These are phyloP conservation scores for Citrus maxima DNA, from an alignment of 345 rosid genomes.

Conservation along the genomic window DNA sequence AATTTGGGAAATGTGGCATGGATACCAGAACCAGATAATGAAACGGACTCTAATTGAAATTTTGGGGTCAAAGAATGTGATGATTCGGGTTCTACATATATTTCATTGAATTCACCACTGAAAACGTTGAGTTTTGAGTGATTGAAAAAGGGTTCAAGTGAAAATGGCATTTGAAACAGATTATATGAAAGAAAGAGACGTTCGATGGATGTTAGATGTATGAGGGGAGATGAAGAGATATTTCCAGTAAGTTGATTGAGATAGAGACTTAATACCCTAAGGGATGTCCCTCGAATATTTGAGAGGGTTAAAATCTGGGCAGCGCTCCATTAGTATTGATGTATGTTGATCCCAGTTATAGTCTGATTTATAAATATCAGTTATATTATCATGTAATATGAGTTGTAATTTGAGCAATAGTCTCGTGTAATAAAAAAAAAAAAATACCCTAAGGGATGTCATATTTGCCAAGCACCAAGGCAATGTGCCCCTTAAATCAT, in stretches of 20 bases:
- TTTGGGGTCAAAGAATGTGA: background rate
- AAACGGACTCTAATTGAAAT: background rate
- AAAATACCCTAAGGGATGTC: background rate
- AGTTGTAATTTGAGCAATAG: too few species aligned
- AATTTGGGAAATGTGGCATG: background rate
- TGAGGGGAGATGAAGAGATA: background rate
- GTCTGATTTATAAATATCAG: too few species aligned
- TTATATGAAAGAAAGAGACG: background rate
- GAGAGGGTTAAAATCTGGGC: too few species aligned
- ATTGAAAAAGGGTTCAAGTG: background rate
- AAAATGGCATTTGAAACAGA: background rate
- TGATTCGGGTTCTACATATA: background rate
- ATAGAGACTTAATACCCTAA: background rate
- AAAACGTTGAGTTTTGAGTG: background rate
- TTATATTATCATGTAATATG: too few species aligned
- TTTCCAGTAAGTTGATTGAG: background rate
- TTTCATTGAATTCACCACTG: background rate
- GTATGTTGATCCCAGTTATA: too few species aligned
- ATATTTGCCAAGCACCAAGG: background rate
- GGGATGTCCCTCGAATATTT: too few species aligned
- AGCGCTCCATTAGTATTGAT: too few species aligned
- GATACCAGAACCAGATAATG: background rate
- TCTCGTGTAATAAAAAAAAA: too few species aligned
- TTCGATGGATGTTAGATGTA: background rate
- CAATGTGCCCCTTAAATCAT: background rate